These are phyloP conservation scores for Plasmodium fragile DNA, from an alignment of 169 alveolate genomes.

Conservation along the genomic window DNA sequence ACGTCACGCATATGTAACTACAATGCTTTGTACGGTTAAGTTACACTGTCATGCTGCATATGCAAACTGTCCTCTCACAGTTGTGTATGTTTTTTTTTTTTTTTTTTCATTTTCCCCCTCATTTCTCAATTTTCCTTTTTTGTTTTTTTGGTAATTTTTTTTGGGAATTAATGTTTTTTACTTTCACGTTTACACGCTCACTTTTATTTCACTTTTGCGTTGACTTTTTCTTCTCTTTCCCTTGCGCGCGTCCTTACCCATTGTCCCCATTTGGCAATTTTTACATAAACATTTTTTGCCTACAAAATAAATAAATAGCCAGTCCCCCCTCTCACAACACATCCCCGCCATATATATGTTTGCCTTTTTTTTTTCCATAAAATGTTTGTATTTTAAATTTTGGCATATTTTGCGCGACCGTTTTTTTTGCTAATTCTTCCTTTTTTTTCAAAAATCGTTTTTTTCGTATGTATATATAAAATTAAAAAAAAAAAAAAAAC, in stretches of 20 bases:
- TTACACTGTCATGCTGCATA: not conserved
- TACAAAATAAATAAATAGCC: not conserved
- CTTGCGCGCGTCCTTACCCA: not conserved
- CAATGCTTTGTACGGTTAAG: not conserved
- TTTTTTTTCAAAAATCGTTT: not conserved
- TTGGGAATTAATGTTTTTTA: not conserved
- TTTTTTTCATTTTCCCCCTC: not conserved
- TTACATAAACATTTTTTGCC: not conserved
- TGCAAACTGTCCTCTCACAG: not conserved
- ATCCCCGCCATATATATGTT: too few species aligned
- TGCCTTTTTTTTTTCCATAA: not conserved
- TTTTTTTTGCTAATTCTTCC: not conserved
- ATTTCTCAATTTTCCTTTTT: not conserved
- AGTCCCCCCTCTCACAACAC: not conserved
- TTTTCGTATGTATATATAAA: not conserved
- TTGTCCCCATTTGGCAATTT: not conserved
- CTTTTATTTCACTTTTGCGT: not conserved
- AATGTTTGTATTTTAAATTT: conserved; percentile 5
- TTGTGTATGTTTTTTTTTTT: not conserved
- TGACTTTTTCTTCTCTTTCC: not conserved
- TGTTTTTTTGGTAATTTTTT: not conserved
- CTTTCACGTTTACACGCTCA: not conserved
- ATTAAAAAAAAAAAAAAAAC: not conserved
- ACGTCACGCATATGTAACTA: not conserved
- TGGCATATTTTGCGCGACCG: not conserved